These are phyloP conservation scores for Malassezia dermatis DNA, from an alignment of 1,284 basidiomycete species.

Conservation along the genomic window DNA sequence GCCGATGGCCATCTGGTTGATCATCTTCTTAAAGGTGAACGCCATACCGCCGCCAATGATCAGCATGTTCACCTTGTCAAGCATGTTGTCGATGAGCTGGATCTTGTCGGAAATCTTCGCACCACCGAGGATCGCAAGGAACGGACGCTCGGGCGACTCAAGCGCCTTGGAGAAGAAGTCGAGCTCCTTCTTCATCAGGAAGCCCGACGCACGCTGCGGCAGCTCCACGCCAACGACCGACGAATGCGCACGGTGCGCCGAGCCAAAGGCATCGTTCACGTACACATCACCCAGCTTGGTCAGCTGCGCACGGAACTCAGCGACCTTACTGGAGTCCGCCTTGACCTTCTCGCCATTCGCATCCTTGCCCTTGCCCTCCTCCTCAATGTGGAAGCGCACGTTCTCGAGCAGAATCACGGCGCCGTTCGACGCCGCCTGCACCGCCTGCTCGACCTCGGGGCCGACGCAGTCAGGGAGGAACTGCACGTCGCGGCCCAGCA, in stretches of 20 bases:
- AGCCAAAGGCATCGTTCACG: conserved; percentile 97
- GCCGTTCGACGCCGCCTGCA: conserved; percentile 62
- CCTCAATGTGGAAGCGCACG: conserved; percentile 94
- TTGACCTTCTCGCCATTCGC: conserved; percentile 85
- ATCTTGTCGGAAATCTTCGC: conserved; percentile 99
- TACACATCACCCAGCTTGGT: conserved; percentile 92
- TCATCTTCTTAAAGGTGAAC: conserved; percentile 96
- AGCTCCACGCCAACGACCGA: conserved; percentile 96
- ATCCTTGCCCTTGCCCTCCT: conserved; percentile 89
- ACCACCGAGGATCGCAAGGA: conserved; percentile 95
- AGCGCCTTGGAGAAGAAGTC: conserved; percentile 97
- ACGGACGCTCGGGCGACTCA: conserved; percentile 84
- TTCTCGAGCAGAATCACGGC: conserved; percentile 90
- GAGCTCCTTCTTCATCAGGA: conserved; percentile 97
- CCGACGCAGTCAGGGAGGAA: conserved; percentile 85
- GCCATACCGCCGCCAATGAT: conserved; percentile 99
- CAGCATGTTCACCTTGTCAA: conserved; percentile 93
- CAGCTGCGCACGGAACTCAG: conserved; percentile 73
- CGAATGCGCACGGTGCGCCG: conserved; percentile 94
- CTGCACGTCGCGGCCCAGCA: conserved; percentile 52
- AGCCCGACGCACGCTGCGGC: conserved; percentile 83
- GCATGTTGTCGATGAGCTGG: conserved; percentile 95
- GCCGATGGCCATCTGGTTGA: conserved; percentile 73
- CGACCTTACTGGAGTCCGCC: conserved; percentile 71
- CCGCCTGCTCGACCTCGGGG: conserved; percentile 64